A percentile compares a stretch with the other conserved stretches of the same genome.
These are phyloP conservation scores for Castanea crenata DNA, from an alignment of 306 rosid genomes.

Conservation along the genomic window DNA sequence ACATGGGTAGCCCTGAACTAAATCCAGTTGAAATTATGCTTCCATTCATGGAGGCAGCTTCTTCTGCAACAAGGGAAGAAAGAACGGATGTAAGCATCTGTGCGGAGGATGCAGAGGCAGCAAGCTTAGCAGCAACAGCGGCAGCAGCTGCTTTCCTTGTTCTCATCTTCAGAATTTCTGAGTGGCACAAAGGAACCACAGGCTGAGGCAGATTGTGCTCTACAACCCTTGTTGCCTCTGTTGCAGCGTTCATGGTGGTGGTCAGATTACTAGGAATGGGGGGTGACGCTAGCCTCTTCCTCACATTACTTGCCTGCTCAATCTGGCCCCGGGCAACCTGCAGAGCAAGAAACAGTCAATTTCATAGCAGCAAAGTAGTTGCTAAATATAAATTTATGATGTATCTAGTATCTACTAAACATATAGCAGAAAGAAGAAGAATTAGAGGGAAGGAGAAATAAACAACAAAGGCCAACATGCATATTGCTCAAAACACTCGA, in stretches of 20 bases:
- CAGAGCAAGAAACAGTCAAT: constrained; percentile 18
- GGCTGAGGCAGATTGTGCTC: constrained; percentile 53
- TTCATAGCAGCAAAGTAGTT: background rate
- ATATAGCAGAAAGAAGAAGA: background rate
- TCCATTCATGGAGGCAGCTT: constrained; percentile 71
- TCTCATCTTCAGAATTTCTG: constrained; percentile 69
- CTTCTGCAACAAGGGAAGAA: constrained; percentile 93
- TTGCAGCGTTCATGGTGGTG: constrained; percentile 24
- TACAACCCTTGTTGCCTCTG: constrained; percentile 36
- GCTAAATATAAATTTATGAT: background rate
- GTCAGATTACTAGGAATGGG: constrained; percentile 13
- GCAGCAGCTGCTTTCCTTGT: constrained; percentile 79
- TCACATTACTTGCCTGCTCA: constrained; percentile 52
- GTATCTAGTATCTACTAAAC: background rate
- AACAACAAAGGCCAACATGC: too few species aligned
- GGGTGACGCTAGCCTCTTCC: constrained; percentile 40
- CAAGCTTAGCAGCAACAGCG: constrained; percentile 89
- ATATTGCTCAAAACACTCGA: too few species aligned
- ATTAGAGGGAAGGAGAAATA: too few species aligned
- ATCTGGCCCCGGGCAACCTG: constrained; percentile 70
- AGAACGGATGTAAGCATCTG: constrained; percentile 88
- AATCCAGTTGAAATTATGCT: constrained; percentile 48
- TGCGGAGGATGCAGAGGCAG: constrained; percentile 92
- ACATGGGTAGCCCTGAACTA: constrained; percentile 48
- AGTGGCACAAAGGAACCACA: constrained; percentile 44